Evolutionary conservation across 2,329 filamentous ascomycete genomes (phyloP).

Genomic region (Nothophaeocryptopus gaeumannii): DNA sequence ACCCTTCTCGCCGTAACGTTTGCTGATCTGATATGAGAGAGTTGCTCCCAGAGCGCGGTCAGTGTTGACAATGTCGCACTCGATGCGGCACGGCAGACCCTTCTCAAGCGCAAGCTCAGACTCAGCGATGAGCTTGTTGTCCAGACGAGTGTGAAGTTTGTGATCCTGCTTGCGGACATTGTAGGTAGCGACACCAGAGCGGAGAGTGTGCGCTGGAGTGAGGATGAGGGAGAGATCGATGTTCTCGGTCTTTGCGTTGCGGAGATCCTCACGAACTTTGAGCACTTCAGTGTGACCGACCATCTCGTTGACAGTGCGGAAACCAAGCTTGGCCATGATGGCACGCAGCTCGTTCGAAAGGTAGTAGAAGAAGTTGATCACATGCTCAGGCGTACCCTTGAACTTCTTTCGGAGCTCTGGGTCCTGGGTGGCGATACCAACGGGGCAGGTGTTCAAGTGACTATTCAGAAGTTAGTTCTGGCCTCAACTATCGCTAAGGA

Average conservation of each 20-base stretch:
- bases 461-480: constrained; percentile 24
- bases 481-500: constrained; percentile 2
- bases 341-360: constrained; percentile 92
- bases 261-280: constrained; percentile 81
- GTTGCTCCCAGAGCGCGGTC: constrained; percentile 92
- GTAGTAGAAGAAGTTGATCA: constrained; percentile 99
- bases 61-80: constrained; percentile 95
- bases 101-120: constrained; percentile 93
- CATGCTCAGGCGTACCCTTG: constrained; percentile 85
- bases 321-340: constrained; percentile 94
- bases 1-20: constrained; percentile 83
- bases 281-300: constrained; percentile 86
- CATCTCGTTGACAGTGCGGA: constrained; percentile 97
- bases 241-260: constrained; percentile 84
- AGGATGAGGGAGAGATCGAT: constrained; percentile 90
- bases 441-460: constrained; percentile 72
- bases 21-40: constrained; percentile 92
- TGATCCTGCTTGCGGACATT: constrained; percentile 98
- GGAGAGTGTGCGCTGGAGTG: constrained; percentile 91
- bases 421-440: constrained; percentile 93
- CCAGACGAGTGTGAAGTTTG: constrained; percentile 83
- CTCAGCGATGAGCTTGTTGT: constrained; percentile 96
- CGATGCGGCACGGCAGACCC: constrained; percentile 85
- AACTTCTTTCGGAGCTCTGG: constrained; percentile 95
- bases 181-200: constrained; percentile 91